Percentiles rank a stretch among this genome's conserved stretches.
Conservation (phyloP, 352 stramenopile genomes). For the Blastocystis sp. region DNA sequence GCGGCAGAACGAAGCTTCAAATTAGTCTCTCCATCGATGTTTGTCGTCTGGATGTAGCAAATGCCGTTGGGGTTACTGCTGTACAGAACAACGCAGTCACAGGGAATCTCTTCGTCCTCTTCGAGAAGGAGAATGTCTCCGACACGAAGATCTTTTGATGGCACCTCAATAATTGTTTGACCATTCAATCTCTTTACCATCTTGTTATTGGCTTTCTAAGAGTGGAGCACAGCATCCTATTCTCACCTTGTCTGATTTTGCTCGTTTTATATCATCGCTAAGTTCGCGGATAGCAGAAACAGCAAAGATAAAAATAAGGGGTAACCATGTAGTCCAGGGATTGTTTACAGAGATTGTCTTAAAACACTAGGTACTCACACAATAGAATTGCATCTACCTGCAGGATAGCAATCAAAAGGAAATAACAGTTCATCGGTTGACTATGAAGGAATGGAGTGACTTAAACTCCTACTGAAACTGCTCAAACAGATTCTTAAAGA, state of each 20-base stretch:
- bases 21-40: slow-evolving; percentile 82
- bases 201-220: slow-evolving; percentile 32
- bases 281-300: slow-evolving; percentile 77
- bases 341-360: slow-evolving; percentile 76
- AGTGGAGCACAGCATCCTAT: slow-evolving; percentile 41
- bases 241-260: slow-evolving; percentile 75
- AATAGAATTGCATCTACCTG: slow-evolving; percentile 65
- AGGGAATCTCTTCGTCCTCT: slow-evolving; percentile 63
- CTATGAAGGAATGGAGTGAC: slow-evolving; percentile 59
- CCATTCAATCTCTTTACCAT: background rate
- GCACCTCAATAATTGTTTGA: background rate
- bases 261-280: slow-evolving; percentile 78
- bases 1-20: slow-evolving; percentile 78
- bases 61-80: slow-evolving; percentile 61
- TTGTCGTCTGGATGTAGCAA: slow-evolving; percentile 75
- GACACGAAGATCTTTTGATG: background rate
- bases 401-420: slow-evolving; percentile 80
- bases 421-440: slow-evolving; percentile 84
- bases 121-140: slow-evolving; percentile 58
- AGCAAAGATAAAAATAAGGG: slow-evolving; percentile 80
- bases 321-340: slow-evolving; percentile 73
- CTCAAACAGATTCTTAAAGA: slow-evolving; percentile 79
- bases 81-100: slow-evolving; percentile 62
- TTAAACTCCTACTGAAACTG: slow-evolving; percentile 68
- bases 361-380: background rate